Percentiles rank a stretch among this genome's conserved stretches.
These are phyloP conservation scores for Vitis cinerea DNA, from an alignment of 164 flowering plant species.

Conservation along the genomic window DNA sequence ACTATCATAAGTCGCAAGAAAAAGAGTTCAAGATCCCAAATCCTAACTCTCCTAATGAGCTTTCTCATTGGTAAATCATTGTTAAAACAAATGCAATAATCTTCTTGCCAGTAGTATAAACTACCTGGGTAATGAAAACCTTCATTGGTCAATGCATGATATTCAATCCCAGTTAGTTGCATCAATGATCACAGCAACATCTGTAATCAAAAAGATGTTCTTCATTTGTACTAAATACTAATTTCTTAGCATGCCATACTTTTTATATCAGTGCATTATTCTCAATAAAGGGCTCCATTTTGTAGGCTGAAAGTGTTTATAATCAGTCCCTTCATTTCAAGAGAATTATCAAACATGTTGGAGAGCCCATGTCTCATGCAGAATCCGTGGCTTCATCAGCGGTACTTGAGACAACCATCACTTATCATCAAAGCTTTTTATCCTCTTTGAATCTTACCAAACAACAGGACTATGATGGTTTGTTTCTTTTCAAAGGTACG, in stretches of 20 bases:
- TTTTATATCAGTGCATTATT: too few relatives aligned
- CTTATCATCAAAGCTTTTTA: neutral
- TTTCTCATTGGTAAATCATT: neutral
- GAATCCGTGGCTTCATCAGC: constrained; percentile 63
- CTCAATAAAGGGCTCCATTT: neutral
- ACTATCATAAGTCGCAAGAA: neutral
- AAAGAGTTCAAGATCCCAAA: neutral
- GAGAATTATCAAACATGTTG: constrained; percentile 32
- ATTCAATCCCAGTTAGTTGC: too few relatives aligned
- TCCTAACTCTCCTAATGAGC: neutral
- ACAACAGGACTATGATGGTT: neutral
- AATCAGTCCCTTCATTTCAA: constrained; percentile 42
- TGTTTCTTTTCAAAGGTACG: constrained; percentile 32
- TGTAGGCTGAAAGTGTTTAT: constrained; percentile 55
- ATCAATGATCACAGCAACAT: too few relatives aligned
- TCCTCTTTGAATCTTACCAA: constrained; percentile 1
- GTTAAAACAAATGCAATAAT: too few relatives aligned
- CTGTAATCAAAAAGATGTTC: too few relatives aligned
- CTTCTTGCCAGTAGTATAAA: too few relatives aligned
- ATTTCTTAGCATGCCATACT: too few relatives aligned
- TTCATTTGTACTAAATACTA: too few relatives aligned
- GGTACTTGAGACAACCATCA: constrained; percentile 27
- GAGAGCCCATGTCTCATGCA: constrained; percentile 48
- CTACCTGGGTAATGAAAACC: too few relatives aligned
- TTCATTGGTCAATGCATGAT: too few relatives aligned